Conservation (phyloP, 23 red algal genomes). For the Gracilaria domingensis region DNA sequence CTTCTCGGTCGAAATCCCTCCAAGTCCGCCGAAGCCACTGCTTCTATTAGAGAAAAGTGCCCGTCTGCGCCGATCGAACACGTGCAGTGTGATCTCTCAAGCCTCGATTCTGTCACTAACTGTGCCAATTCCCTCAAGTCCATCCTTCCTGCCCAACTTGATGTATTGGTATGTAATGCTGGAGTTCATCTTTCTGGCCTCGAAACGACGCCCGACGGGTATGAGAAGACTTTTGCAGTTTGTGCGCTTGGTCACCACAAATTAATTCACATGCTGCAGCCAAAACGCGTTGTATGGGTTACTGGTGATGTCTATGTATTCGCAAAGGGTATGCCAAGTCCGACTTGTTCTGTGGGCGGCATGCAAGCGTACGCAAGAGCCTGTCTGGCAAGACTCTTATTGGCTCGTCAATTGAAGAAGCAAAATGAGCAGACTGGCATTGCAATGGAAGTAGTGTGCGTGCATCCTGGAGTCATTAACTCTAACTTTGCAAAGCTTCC, state of each 20-base stretch:
- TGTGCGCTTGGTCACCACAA: slow-evolving; percentile 25
- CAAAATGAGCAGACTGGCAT: neutral
- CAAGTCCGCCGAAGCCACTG: neutral
- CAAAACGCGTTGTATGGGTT: slow-evolving; percentile 11
- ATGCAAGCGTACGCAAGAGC: slow-evolving; percentile 5
- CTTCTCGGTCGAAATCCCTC: neutral
- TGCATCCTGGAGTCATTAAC: slow-evolving; percentile 24
- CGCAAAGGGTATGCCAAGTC: neutral
- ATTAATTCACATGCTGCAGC: slow-evolving; percentile 24
- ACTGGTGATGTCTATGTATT: slow-evolving; percentile 30
- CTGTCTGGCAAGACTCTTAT: neutral
- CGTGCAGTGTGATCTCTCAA: neutral
- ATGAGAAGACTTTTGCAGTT: slow-evolving; percentile 11
- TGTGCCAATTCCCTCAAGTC: neutral
- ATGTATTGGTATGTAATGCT: slow-evolving; percentile 9
- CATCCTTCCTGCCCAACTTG: neutral
- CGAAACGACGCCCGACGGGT: neutral
- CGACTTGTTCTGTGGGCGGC: neutral
- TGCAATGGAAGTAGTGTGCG: slow-evolving; percentile 23
- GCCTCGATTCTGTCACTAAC: neutral
- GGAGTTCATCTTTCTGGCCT: neutral
- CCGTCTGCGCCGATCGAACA: neutral
- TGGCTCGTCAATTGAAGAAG: slow-evolving; percentile 21
- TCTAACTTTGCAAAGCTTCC: slow-evolving; percentile 12
- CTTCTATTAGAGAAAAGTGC: neutral